Evolutionary conservation across 441 rosid genomes (phyloP), one percentile per base, ranked within the genome.

Genomic region (Pelargonium australe): DNA sequence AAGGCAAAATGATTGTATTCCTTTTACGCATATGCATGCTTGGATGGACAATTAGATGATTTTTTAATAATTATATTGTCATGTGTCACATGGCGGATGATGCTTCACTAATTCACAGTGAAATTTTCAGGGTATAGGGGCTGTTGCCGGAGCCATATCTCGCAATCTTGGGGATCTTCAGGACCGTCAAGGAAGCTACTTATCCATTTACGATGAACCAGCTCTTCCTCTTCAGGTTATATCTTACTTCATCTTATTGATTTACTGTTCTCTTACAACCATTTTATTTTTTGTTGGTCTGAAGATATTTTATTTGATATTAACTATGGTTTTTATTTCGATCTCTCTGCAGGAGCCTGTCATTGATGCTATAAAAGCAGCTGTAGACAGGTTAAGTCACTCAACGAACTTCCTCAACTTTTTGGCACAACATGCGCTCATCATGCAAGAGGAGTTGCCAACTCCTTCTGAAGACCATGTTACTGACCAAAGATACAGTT

Each of bases 81-180:
- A 25, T 51, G 40, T 31, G 17, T 8, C 23, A 47, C 68, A 13
- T 5, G 58, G 14, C 1, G 17, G 71, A 73, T 71, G 43, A 55
- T 60, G 72, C 72, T 71, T 57, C 76, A 79, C 51, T 73, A 31
- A 71, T 58, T 19, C 11, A 62, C 62, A 34, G 53, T 20, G 25
- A 41, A 69, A 69, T 74, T 68, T 82, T 64, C 77, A 95, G 99
- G 98, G 99, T 28, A 76, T 95, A 63, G 99, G 98, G 31, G 99
- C 99, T 68, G 99, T 95, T 81, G 89, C 87, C 75, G 98, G 99
- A 61, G 98, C 99, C 13, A 74, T 95, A 71, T 95, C 99, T 57
- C 97, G 99, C 53, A 95, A 90, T 81, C 98, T 95, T 64, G 97
- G 94, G 70, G 98, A 95, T 68, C 98, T 95, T 81, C 99, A 92